Percentiles rank a stretch among this genome's conserved stretches.
These are phyloP conservation scores for Globisporangium acanthophoron DNA, from an alignment of 352 stramenopile genomes.

Conservation along the genomic window DNA sequence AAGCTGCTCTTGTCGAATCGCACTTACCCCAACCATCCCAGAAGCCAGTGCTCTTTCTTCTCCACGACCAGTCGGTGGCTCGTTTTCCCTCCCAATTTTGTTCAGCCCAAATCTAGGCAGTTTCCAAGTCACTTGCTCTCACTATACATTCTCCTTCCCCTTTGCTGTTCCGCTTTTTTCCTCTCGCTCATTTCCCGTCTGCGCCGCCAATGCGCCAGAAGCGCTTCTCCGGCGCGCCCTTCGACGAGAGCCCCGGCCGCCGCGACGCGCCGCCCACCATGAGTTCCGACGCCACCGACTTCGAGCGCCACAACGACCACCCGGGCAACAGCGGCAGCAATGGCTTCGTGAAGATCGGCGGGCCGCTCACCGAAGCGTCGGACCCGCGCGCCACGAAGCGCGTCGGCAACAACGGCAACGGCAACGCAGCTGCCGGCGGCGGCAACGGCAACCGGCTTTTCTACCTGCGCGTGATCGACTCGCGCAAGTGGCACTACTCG, in stretches of 20 bases:
- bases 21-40: neutral
- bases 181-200: neutral
- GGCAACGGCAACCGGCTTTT: slow-evolving; percentile 65
- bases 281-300: slow-evolving; percentile 34
- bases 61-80: neutral
- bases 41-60: neutral
- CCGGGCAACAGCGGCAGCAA: neutral
- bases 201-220: slow-evolving; percentile 11
- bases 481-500: slow-evolving; percentile 86
- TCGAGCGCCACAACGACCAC: slow-evolving; percentile 47
- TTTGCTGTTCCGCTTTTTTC: too few species aligned
- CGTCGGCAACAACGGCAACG: neutral
- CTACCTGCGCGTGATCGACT: slow-evolving; percentile 80
- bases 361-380: slow-evolving; percentile 56
- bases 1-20: neutral
- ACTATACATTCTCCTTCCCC: neutral
- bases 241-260: slow-evolving; percentile 13
- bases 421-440: slow-evolving; percentile 4
- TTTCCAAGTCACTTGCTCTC: neutral
- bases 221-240: slow-evolving; percentile 3
- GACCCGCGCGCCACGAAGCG: slow-evolving; percentile 71
- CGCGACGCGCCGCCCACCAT: slow-evolving; percentile 15
- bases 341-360: slow-evolving; percentile 80
- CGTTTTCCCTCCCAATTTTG: neutral
- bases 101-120: neutral